Evolutionary conservation across 106 monocot genomes (phyloP).

Genomic region (Narthecium ossifragum): DNA sequence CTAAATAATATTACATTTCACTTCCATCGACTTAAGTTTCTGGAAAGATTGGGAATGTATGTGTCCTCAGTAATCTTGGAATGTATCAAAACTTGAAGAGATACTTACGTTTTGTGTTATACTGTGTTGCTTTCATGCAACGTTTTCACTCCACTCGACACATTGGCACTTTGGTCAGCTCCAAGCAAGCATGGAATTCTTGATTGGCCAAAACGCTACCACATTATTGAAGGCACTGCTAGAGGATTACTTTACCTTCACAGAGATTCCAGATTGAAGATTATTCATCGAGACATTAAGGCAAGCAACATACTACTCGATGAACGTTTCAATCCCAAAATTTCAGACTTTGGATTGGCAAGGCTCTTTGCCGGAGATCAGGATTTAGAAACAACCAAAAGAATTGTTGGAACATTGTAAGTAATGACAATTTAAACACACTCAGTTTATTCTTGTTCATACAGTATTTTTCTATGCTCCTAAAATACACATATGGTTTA

Average conservation of each 20-base stretch:
- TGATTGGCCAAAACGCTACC: constrained; percentile 5
- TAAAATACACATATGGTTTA: too few species aligned
- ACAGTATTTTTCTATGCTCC: too few species aligned
- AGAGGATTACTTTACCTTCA: constrained; percentile 13
- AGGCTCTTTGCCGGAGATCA: constrained; percentile 6
- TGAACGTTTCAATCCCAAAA: constrained; percentile 5
- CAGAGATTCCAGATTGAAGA: constrained; percentile 3
- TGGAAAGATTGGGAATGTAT: too few species aligned
- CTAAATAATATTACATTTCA: too few species aligned
- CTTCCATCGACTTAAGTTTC: too few species aligned
- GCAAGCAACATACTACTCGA: constrained; percentile 7
- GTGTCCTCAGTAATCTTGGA: too few species aligned
- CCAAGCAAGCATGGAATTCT: neutral
- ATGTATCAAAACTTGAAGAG: too few species aligned
- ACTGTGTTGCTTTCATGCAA: too few species aligned
- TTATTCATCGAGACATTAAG: constrained; percentile 11
- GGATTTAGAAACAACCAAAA: neutral
- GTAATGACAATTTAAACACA: neutral
- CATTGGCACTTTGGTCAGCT: neutral
- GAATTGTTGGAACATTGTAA: constrained; percentile 11
- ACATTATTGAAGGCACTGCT: constrained; percentile 11
- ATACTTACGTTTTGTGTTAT: too few species aligned
- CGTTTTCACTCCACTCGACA: too few species aligned
- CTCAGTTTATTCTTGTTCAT: neutral
- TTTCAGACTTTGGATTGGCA: constrained; percentile 14